Evolutionary conservation across 2,329 filamentous ascomycete species (phyloP), one percentile per base, ranked within the genome.

Genomic region (Colletotrichum tofieldiae): DNA sequence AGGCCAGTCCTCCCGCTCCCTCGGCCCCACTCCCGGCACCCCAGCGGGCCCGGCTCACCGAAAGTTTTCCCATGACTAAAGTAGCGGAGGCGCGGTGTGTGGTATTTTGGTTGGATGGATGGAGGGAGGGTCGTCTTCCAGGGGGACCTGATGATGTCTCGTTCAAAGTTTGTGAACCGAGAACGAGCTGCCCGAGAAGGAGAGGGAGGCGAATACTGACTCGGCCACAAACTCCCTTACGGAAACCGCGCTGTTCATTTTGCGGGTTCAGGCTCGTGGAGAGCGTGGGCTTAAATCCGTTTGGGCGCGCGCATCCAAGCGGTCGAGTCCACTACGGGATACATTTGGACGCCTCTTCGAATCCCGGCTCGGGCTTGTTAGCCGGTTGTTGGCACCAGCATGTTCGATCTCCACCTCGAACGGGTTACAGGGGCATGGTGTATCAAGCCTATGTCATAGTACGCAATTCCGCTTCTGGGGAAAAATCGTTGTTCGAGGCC

Each of bases 1-100:
- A 67, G 12, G 0, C 3, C 0, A 12, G 11, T 18, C 20, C 14
- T 14, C 37, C 61, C 45, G 29, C 6, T 26, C 23, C 11, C 8
- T 8, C 64, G 68, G 68, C 64, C 64, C 68, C 64, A 63, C 58
- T 9, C 23, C n/a, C 58, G 68, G 68, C 29, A 56, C 3, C 35
- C 11, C 35, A 26, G 32, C 55, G 62, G 64, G 49, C 41, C 55
- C 56, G 35, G 49, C 9, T n/a, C 43, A n/a, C 63, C 63, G 63
- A 55, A 58, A 60, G 52, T 29, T 41, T 14, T 41, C 18, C 26
- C 41, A 65, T 52, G 37, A 59, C 60, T 59, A 52, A 45, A 54
- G 43, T 1, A 20, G 35, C 54, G 54, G 54, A 39, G 35, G 32
- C 23, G 39, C 37, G 7, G 20, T 59, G 26, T 26, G 20, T 26